Conservation (phyloP, 805 yeast genomes). For the Yarrowia sp. region DNA sequence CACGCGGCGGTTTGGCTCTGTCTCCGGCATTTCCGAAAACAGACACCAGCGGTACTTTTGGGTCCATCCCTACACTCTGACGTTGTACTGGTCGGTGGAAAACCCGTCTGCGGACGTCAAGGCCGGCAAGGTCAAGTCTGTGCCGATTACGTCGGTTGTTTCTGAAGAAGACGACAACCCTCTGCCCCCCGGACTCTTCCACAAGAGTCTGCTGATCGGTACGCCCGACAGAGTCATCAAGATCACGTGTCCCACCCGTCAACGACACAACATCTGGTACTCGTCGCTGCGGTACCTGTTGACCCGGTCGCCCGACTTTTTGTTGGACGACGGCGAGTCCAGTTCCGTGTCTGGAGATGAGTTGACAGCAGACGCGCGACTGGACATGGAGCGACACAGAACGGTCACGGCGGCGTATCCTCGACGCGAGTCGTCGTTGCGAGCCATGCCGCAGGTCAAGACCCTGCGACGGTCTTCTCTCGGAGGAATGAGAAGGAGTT, state of each 20-base stretch:
- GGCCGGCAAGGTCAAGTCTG: conserved; percentile 66
- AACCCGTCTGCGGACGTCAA: conserved; percentile 72
- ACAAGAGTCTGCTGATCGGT: conserved; percentile 74
- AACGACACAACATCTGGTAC: conserved; percentile 88
- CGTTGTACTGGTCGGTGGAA: conserved; percentile 81
- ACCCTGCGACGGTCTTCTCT: not conserved
- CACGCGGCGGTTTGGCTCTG: conserved; percentile 68
- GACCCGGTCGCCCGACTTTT: conserved; percentile 39
- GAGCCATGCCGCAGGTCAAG: conserved; percentile 15
- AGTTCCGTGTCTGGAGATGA: conserved; percentile 27
- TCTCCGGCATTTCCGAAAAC: conserved; percentile 60
- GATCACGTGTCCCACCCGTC: conserved; percentile 82
- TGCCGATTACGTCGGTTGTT: conserved; percentile 74
- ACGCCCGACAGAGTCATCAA: conserved; percentile 65
- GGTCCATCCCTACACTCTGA: conserved; percentile 91
- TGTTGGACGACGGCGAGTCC: conserved; percentile 32
- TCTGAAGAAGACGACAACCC: conserved; percentile 83
- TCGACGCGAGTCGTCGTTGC: not conserved
- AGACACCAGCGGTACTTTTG: conserved; percentile 93
- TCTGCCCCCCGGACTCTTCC: conserved; percentile 81
- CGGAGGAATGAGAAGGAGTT: not conserved
- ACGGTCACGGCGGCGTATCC: conserved; percentile 15
- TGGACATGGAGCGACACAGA: conserved; percentile 16
- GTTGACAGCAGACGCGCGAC: conserved; percentile 20
- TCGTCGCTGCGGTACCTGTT: conserved; percentile 75